Evolutionary conservation across 2,329 filamentous ascomycete genomes (phyloP).

Genomic region (Sarocladium oryzae): DNA sequence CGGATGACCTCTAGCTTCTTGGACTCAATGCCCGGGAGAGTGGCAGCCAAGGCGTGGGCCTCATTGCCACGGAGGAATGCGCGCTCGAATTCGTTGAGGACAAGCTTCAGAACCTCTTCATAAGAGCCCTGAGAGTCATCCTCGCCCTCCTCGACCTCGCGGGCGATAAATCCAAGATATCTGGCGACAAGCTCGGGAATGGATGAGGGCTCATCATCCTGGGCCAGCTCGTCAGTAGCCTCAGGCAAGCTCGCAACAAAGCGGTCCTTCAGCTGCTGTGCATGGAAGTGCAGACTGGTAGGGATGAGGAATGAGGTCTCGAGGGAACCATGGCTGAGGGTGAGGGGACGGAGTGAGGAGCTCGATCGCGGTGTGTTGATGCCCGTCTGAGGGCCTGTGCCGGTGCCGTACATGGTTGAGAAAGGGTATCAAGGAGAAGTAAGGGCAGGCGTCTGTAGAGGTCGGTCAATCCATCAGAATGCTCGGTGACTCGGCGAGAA

Average conservation of each 20-base stretch:
- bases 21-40: conserved; percentile 78
- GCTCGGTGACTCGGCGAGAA: not conserved
- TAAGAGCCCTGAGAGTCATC: conserved; percentile 84
- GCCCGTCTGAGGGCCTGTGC: conserved; percentile 83
- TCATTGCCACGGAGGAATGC: conserved; percentile 93
- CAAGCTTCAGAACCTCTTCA: conserved; percentile 84
- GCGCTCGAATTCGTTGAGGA: conserved; percentile 93
- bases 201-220: conserved; percentile 98
- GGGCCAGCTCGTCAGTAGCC: conserved; percentile 93
- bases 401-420: conserved; percentile 74
- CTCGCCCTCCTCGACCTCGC: conserved; percentile 86
- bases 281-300: conserved; percentile 92
- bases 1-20: conserved; percentile 90
- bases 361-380: conserved; percentile 94
- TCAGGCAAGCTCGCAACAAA: conserved; percentile 80
- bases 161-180: conserved; percentile 85
- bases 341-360: conserved; percentile 84
- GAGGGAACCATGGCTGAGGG: conserved; percentile 86
- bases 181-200: conserved; percentile 85
- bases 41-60: conserved; percentile 81
- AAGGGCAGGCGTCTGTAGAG: not conserved
- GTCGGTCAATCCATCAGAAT: not conserved
- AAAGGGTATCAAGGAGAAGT: conserved; percentile 6
- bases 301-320: conserved; percentile 95
- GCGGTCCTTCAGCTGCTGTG: conserved; percentile 85